Base-by-base conservation (phyloP, 164 flowering plant genomes). In the Liquidambar formosana region DNA sequence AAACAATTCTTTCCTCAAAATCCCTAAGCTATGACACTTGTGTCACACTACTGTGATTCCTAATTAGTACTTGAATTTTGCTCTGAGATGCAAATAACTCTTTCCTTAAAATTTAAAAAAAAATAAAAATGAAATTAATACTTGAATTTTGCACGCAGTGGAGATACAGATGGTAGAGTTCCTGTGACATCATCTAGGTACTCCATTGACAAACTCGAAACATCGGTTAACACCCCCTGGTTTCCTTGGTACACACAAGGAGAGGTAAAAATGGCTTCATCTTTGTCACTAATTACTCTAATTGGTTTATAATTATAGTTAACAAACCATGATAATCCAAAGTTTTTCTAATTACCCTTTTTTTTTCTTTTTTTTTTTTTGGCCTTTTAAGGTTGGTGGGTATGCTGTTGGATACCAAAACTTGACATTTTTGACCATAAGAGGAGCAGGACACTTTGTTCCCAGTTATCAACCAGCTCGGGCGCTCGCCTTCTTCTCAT, bases 321-420 rank as follows among this genome's bases (percentile, higher is more conserved):
- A 2, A 33, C 41, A 33, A 33, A 33, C 6, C 41, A 33, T 6
- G 6, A 2, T 33, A 33, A 33, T 33, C 41, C 41, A 2, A 33
- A 33, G 14, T 33, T 64, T 59, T 5, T 54, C 13, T 13, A 12
- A n/a, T n/a, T n/a, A n/a, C n/a, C n/a, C n/a, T n/a, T n/a, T n/a
- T n/a, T n/a, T n/a, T n/a, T n/a, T n/a, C n/a, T n/a, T n/a, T n/a
- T n/a, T n/a, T 16, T 13, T 45, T 71, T 58, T 8, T 46, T 10
- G n/a, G n/a, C n/a, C n/a, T n/a, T n/a, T 64, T 46, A 21, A 84
- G 88, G 84, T 82, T 44, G 88, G 81, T 25, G 88, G 84, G 10
- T 84, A 82, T 48, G 78, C 63, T 0, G 81, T 73, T 13, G 78
- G 26, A 64, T 84, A 84, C 23, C 19, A 73, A 67, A 73, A 75